Conservation (phyloP, 768 basidiomycete species). For the Tricholoma bakamatsutake region DNA sequence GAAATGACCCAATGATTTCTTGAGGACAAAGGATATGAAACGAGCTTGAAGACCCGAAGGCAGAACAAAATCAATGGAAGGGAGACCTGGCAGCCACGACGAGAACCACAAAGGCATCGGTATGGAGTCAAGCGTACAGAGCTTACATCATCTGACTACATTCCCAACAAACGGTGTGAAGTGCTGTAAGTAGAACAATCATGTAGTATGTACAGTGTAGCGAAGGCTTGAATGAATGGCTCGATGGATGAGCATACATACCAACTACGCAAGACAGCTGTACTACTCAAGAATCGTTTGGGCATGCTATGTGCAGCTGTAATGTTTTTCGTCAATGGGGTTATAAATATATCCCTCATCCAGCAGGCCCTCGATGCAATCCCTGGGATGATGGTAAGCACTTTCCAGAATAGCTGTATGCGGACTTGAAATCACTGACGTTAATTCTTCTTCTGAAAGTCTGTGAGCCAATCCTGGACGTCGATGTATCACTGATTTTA, state of each 20-base stretch:
- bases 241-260: no score
- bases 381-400: constrained; percentile 9
- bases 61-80: constrained; percentile 57
- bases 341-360: constrained; percentile 20
- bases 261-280: no score
- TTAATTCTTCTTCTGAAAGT: constrained; percentile 3
- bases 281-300: not conserved
- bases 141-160: no score
- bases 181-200: no score
- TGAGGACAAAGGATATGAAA: constrained; percentile 86
- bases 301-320: constrained; percentile 7
- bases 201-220: no score
- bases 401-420: not conserved
- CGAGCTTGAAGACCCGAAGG: constrained; percentile 76
- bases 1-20: constrained; percentile 77
- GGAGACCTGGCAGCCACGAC: constrained; percentile 57
- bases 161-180: no score
- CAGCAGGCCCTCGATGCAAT: constrained; percentile 17
- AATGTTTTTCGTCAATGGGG: constrained; percentile 22
- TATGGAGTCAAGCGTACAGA: no score
- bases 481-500: constrained; percentile 1
- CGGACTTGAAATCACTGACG: constrained; percentile 5
- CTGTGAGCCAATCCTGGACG: not conserved
- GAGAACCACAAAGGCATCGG: constrained; percentile 51
- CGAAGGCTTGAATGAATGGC: no score